Percentiles rank a stretch among this genome's conserved stretches.
Evolutionary conservation across 805 yeast species (phyloP).

Genomic region (Wickerhamiella australiensis): DNA sequence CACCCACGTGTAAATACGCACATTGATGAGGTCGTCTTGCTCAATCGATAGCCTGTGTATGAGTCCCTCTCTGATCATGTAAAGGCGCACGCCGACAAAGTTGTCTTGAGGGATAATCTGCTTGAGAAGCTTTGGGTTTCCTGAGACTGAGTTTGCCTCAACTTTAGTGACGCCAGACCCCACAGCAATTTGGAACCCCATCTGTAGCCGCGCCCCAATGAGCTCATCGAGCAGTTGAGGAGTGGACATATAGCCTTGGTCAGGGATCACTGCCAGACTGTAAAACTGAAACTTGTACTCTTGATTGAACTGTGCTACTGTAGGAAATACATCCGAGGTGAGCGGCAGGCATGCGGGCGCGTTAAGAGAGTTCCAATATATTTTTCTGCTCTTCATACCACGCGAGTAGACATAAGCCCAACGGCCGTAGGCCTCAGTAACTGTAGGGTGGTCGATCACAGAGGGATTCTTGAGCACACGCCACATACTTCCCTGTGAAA

Average conservation of each 20-base stretch:
- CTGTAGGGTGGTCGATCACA: conserved; percentile 34
- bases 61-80: conserved; percentile 66
- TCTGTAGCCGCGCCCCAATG: conserved; percentile 66
- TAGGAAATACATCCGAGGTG: conserved; percentile 67
- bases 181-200: conserved; percentile 84
- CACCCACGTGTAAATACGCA: conserved; percentile 49
- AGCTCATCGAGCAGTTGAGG: conserved; percentile 68
- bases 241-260: conserved; percentile 40
- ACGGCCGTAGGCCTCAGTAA: conserved; percentile 56
- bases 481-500: conserved; percentile 34
- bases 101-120: conserved; percentile 43
- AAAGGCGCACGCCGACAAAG: conserved; percentile 50
- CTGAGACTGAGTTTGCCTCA: conserved; percentile 48
- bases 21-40: conserved; percentile 57
- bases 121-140: conserved; percentile 42
- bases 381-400: conserved; percentile 48
- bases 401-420: conserved; percentile 89
- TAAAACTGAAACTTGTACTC: conserved; percentile 77
- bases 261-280: conserved; percentile 45
- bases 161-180: conserved; percentile 55
- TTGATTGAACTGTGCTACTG: conserved; percentile 49
- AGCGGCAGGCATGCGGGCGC: conserved; percentile 90
- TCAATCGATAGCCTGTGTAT: conserved; percentile 75
- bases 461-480: conserved; percentile 69
- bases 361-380: conserved; percentile 87